Evolutionary conservation across 345 rosid species (phyloP).

Genomic region (Raphanus sativus): DNA sequence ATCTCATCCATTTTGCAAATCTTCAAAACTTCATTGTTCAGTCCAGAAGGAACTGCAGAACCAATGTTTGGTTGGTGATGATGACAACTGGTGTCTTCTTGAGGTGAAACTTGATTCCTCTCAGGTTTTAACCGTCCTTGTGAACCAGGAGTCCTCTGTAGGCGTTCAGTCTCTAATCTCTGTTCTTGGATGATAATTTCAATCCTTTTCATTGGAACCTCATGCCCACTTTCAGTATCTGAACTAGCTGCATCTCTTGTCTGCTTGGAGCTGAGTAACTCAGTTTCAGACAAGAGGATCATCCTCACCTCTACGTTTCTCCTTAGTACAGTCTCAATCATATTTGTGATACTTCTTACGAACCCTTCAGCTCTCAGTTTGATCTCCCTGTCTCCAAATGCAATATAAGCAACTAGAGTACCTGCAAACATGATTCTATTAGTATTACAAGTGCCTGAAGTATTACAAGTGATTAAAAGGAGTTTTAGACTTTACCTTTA

Average conservation of each 20-base stretch:
- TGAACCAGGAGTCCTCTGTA: slow-evolving; percentile 73
- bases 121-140: slow-evolving; percentile 66
- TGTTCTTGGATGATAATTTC: slow-evolving; percentile 93
- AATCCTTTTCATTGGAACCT: slow-evolving; percentile 78
- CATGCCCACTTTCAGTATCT: slow-evolving; percentile 45
- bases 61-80: slow-evolving; percentile 43
- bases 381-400: slow-evolving; percentile 63
- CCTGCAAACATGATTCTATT: slow-evolving; percentile 48
- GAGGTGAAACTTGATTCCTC: slow-evolving; percentile 83
- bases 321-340: slow-evolving; percentile 74
- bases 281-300: slow-evolving; percentile 58
- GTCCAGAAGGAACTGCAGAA: slow-evolving; percentile 45
- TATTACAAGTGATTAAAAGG: too few species aligned
- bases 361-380: slow-evolving; percentile 87
- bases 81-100: slow-evolving; percentile 54
- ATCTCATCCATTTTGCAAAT: slow-evolving; percentile 45
- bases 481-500: slow-evolving; percentile 76
- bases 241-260: slow-evolving; percentile 39
- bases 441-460: too few species aligned
- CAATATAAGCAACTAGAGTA: slow-evolving; percentile 73
- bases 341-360: slow-evolving; percentile 87
- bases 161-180: slow-evolving; percentile 83
- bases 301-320: slow-evolving; percentile 81
- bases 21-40: slow-evolving; percentile 60
- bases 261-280: slow-evolving; percentile 39